phyloP scores from a whole-genome alignment of 306 rosid species.

The Pyrus pyrifolia region DNA sequence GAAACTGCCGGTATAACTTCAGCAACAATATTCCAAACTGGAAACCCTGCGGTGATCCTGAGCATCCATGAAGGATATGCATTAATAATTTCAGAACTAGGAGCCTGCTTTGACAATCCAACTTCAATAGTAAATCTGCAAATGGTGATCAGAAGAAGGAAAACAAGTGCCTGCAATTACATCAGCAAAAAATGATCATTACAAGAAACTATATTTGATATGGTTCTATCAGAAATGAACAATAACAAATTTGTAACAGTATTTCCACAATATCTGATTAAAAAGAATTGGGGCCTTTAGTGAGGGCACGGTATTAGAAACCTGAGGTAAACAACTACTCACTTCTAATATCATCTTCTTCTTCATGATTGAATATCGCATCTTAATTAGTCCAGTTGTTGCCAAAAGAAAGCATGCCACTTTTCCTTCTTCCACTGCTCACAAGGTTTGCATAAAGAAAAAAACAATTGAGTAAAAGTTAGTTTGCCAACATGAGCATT shows the following conservation, averaged over 20 bases:
- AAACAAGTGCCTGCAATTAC: constrained; percentile 59
- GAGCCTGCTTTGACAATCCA: constrained; percentile 85
- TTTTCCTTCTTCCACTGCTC: constrained; percentile 97
- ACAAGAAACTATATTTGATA: constrained; percentile 7
- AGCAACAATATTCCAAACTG: constrained; percentile 50
- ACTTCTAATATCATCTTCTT: constrained; percentile 55
- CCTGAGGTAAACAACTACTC: constrained; percentile 29
- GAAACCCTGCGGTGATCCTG: constrained; percentile 39
- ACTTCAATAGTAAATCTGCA: constrained; percentile 78
- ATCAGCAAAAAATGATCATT: constrained; percentile 3
- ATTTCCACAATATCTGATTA: background rate
- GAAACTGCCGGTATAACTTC: constrained; percentile 52
- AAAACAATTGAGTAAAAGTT: constrained; percentile 2
- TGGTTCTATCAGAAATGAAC: background rate
- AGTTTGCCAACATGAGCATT: constrained; percentile 16
- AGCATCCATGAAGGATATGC: constrained; percentile 61
- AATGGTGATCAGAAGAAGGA: constrained; percentile 71
- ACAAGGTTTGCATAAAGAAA: constrained; percentile 17
- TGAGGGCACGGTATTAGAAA: background rate
- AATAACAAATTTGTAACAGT: background rate
- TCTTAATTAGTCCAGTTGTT: constrained; percentile 62
- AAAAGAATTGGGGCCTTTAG: background rate
- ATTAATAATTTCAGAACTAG: constrained; percentile 62
- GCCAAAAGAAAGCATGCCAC: constrained; percentile 91
- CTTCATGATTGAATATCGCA: constrained; percentile 53